phyloP scores from a whole-genome alignment of 441 rosid genomes.

The Pelargonium australe region DNA sequence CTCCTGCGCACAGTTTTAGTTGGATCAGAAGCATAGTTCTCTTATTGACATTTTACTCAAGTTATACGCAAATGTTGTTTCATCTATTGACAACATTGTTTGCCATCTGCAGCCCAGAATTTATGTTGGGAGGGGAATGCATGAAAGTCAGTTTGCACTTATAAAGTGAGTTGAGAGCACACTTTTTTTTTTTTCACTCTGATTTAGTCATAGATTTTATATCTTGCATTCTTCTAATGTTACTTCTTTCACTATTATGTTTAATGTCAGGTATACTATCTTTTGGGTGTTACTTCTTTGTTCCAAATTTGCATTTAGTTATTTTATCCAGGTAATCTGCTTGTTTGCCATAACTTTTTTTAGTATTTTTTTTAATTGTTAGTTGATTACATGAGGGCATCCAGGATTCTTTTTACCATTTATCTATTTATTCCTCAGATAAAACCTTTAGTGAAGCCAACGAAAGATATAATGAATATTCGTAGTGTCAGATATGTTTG shows the following conservation, averaged over 20 bases:
- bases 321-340: constrained; percentile 63
- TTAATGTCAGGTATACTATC: constrained; percentile 67
- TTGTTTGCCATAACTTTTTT: constrained; percentile 17
- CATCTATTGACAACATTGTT: constrained; percentile 24
- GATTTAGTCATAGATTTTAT: constrained; percentile 3
- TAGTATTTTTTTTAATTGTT: background rate
- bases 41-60: constrained; percentile 5
- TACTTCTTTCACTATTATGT: background rate
- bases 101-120: constrained; percentile 74
- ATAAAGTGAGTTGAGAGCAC: constrained; percentile 58
- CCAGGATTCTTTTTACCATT: constrained; percentile 7
- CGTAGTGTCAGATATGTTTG: constrained; percentile 59
- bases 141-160: constrained; percentile 93
- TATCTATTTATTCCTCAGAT: constrained; percentile 37
- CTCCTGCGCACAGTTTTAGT: constrained; percentile 5
- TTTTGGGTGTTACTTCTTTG: constrained; percentile 78
- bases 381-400: background rate
- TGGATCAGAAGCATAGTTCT: constrained; percentile 3
- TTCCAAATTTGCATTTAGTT: constrained; percentile 71
- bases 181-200: constrained; percentile 2
- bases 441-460: constrained; percentile 85
- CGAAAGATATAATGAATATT: constrained; percentile 75
- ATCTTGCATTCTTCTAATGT: background rate
- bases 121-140: constrained; percentile 97
- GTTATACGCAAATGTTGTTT: constrained; percentile 10